These are phyloP conservation scores for Phytophthora tentaculata DNA, from an alignment of 352 stramenopile species.

Conservation along the genomic window DNA sequence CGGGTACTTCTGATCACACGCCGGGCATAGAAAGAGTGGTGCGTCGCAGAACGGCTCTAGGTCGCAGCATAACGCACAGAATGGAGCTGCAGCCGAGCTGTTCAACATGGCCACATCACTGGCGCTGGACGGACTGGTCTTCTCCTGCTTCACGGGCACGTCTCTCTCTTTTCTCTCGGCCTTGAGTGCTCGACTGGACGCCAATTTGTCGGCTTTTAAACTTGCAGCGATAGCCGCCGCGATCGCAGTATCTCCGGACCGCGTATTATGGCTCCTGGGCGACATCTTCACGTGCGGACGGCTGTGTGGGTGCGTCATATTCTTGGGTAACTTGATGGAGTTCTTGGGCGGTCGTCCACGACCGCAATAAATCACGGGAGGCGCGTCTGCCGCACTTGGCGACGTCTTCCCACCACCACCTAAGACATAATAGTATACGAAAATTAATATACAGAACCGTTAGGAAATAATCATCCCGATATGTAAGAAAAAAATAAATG, in stretches of 20 bases:
- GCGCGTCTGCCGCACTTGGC: constrained; percentile 21
- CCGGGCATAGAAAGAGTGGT: constrained; percentile 75
- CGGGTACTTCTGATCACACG: constrained; percentile 86
- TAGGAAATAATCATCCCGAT: constrained; percentile 2
- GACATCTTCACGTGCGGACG: constrained; percentile 30
- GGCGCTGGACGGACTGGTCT: constrained; percentile 70
- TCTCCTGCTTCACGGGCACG: constrained; percentile 37
- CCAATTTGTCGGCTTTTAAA: constrained; percentile 18
- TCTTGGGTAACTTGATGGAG: constrained; percentile 45
- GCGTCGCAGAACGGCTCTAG: constrained; percentile 46
- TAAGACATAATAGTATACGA: constrained; percentile 15
- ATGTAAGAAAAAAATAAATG: constrained; percentile 16
- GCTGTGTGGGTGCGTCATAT: constrained; percentile 15
- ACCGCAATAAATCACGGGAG: constrained; percentile 45
- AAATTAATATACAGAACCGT: constrained; percentile 7
- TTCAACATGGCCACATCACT: constrained; percentile 64
- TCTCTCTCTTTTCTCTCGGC: constrained; percentile 23
- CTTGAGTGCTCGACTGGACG: constrained; percentile 20
- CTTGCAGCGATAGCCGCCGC: constrained; percentile 23
- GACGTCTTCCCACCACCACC: constrained; percentile 29
- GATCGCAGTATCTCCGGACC: constrained; percentile 21
- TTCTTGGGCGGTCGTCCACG: constrained; percentile 54
- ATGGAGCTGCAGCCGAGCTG: constrained; percentile 42
- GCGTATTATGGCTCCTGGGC: constrained; percentile 37
- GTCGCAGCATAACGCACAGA: constrained; percentile 79